Percentiles rank a stretch among this genome's conserved stretches.
phyloP scores from a whole-genome alignment of 768 basidiomycete genomes.

The Podaxis sp. region DNA sequence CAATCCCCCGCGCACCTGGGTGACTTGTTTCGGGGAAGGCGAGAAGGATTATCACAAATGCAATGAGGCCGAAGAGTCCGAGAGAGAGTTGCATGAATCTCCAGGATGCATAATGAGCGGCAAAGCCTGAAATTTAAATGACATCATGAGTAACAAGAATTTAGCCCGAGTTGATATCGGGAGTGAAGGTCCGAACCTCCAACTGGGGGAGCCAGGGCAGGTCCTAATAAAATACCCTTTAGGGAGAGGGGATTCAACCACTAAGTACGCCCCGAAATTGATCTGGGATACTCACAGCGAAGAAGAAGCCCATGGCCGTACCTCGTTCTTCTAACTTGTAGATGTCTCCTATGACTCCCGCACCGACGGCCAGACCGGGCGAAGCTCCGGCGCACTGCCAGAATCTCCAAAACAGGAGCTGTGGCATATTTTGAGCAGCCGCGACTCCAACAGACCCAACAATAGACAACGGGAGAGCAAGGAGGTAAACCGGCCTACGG shows the following conservation, averaged over 20 bases:
- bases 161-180: neutral
- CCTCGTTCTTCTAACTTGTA: slow-evolving; percentile 64
- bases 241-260: neutral
- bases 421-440: slow-evolving; percentile 36
- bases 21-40: slow-evolving; percentile 71
- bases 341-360: slow-evolving; percentile 65
- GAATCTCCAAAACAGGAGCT: slow-evolving; percentile 61
- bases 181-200: slow-evolving; percentile 41
- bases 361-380: slow-evolving; percentile 53
- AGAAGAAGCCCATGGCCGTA: slow-evolving; percentile 58
- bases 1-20: slow-evolving; percentile 55
- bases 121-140: slow-evolving; percentile 33
- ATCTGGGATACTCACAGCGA: slow-evolving; percentile 37
- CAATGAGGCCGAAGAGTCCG: slow-evolving; percentile 37
- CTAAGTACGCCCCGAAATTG: neutral
- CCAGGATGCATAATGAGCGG: slow-evolving; percentile 67
- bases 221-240: slow-evolving; percentile 56
- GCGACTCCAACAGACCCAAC: slow-evolving; percentile 64
- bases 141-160: neutral
- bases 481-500: slow-evolving; percentile 57
- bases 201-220: slow-evolving; percentile 57
- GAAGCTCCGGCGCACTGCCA: slow-evolving; percentile 67
- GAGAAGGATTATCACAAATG: slow-evolving; percentile 38
- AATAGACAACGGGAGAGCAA: slow-evolving; percentile 56
- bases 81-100: slow-evolving; percentile 53